These are phyloP conservation scores for Alternaria tenuissima DNA, from an alignment of 2,329 filamentous ascomycete species.

Conservation along the genomic window DNA sequence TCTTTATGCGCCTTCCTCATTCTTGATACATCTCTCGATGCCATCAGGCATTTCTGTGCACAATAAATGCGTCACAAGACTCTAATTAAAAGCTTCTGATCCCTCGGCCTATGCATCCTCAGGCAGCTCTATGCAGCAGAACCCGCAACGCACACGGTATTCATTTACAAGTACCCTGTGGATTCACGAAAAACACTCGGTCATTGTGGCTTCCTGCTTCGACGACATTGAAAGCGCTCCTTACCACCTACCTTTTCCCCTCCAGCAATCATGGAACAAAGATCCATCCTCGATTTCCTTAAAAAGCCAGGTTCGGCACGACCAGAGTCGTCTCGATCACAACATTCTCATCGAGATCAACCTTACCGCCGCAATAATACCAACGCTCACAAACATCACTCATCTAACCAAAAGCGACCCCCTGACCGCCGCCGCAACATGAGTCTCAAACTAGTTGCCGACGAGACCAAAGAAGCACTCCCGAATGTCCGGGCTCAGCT, in stretches of 20 bases:
- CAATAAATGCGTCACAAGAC: not conserved
- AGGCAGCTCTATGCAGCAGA: not conserved
- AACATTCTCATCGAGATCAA: constrained; percentile 22
- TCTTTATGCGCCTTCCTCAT: not conserved
- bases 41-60: not conserved
- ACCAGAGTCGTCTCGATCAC: constrained; percentile 13
- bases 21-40: not conserved
- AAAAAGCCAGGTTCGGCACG: constrained; percentile 14
- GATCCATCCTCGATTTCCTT: constrained; percentile 34
- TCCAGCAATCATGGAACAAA: constrained; percentile 29
- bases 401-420: constrained; percentile 16
- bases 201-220: not conserved
- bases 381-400: not conserved
- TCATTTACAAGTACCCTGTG: not conserved
- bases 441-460: constrained; percentile 33
- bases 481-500: constrained; percentile 31
- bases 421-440: constrained; percentile 32
- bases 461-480: constrained; percentile 36
- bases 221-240: not conserved
- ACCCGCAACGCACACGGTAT: not conserved
- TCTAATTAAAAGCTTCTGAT: not conserved
- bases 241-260: not conserved
- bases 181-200: not conserved
- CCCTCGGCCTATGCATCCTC: not conserved
- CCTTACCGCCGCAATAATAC: constrained; percentile 25